Evolutionary conservation across 345 rosid genomes (phyloP), one percentile per base, ranked within the genome.

Genomic region (Syzygium aromaticum): DNA sequence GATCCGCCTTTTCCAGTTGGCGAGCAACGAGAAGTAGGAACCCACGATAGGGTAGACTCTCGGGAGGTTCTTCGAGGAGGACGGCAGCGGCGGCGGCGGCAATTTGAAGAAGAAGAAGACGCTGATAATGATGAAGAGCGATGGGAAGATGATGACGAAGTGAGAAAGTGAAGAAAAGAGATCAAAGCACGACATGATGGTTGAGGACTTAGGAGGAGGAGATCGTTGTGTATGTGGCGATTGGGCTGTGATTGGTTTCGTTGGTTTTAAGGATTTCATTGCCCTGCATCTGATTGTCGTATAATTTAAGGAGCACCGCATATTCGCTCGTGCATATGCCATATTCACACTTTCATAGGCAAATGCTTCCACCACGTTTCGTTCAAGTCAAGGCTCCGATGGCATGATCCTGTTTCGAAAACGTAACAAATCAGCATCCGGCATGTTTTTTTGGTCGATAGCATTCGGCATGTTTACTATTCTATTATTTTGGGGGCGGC

Each of bases 1-100:
- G 23, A 87, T 46, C 73, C 89, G 90, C 16, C 94, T 90, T 57
- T 86, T 85, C 51, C 78, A 87, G 88, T 93, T 92, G 40, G 84
- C 59, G 28, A 83, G 57, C 15, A 88, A 1, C 7, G 87, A 86
- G 12, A 94, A 86, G 84, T 54, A 83, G 77, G 92, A 91, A 30
- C 95, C 96, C 52, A 95, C 87, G 30, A 94, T 25, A 0, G 96
- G 95, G 86, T 92, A 92, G 12, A 93, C 87, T 56, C 92, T 90
- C 43, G 94, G 91, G 54, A 88, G 77, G 27, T 86, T 52, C 61
- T 11, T 33, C 54, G 86, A 14, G 54, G 84, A 57, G 30, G 28
- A 25, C 15, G 15, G 27, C 14, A 6, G 17, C 38, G 73, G 73
- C 38, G 2, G 9, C 16, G 54, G n/a, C 12, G 54, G 16, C 27